Conservation (phyloP, 2,329 filamentous ascomycete genomes). For the Talaromyces sp. region DNA sequence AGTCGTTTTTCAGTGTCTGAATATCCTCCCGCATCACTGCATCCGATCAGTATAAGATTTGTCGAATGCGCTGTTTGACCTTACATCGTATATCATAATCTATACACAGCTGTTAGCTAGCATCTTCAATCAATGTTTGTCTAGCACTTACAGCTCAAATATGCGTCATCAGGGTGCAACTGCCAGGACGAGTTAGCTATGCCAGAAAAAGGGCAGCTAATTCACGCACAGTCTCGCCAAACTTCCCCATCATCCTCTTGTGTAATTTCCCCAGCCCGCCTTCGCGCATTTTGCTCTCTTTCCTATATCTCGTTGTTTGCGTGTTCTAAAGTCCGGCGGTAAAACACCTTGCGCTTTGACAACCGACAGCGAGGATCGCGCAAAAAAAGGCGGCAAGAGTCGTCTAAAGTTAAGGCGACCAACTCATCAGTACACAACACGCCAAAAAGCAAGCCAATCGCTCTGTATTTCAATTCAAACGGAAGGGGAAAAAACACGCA, state of each 20-base stretch:
- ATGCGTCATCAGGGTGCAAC: slow-evolving; percentile 60
- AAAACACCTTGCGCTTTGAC: background rate
- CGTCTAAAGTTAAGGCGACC: background rate
- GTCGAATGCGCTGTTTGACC: slow-evolving; percentile 20
- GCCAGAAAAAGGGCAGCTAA: background rate
- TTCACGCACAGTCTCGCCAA: slow-evolving; percentile 31
- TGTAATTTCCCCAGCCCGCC: slow-evolving; percentile 22
- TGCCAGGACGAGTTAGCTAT: slow-evolving; percentile 1
- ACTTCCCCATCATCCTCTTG: slow-evolving; percentile 30
- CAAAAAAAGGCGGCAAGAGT: background rate
- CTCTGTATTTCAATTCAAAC: background rate
- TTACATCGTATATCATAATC: slow-evolving; percentile 61
- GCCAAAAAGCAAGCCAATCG: background rate
- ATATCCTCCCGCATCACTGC: slow-evolving; percentile 84
- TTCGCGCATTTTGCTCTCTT: slow-evolving; percentile 5
- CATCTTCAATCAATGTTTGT: background rate
- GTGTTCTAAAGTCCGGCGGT: background rate
- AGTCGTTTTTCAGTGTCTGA: slow-evolving; percentile 81
- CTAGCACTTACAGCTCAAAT: slow-evolving; percentile 59
- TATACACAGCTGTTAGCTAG: slow-evolving; percentile 21
- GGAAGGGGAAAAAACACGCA: background rate
- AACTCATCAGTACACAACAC: background rate
- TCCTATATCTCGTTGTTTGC: too few species aligned
- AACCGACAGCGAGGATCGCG: background rate
- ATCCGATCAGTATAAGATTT: background rate